These are phyloP conservation scores for Moesziomyces sp. DNA, from an alignment of 1,284 basidiomycete species.

Conservation along the genomic window DNA sequence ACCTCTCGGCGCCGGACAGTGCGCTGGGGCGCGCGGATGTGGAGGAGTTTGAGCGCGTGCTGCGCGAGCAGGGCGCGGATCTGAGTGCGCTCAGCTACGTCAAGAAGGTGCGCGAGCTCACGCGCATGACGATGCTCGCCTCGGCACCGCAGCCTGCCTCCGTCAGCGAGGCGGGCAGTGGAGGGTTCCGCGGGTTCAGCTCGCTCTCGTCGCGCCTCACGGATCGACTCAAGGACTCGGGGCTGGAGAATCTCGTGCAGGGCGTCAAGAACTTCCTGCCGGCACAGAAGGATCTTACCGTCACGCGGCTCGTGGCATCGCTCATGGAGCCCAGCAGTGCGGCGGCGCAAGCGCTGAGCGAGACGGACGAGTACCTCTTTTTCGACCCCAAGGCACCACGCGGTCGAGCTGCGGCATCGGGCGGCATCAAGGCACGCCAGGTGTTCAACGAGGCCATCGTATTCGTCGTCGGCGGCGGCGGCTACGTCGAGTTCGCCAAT, in stretches of 20 bases:
- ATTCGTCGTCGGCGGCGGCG: slow-evolving; percentile 95
- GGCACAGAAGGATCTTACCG: slow-evolving; percentile 89
- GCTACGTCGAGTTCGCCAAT: slow-evolving; percentile 97
- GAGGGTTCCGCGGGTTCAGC: slow-evolving; percentile 90
- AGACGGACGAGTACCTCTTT: slow-evolving; percentile 95
- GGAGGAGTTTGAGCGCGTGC: slow-evolving; percentile 76
- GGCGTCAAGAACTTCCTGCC: slow-evolving; percentile 99
- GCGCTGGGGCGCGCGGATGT: slow-evolving; percentile 86
- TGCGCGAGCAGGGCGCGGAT: slow-evolving; percentile 72
- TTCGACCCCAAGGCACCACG: slow-evolving; percentile 78
- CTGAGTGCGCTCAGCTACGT: slow-evolving; percentile 93
- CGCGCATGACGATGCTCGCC: slow-evolving; percentile 90
- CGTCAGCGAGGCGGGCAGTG: slow-evolving; percentile 70
- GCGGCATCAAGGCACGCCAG: slow-evolving; percentile 62
- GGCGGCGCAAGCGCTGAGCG: slow-evolving; percentile 74
- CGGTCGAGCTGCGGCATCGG: slow-evolving; percentile 23
- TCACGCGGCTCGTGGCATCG: slow-evolving; percentile 92
- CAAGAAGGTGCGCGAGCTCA: slow-evolving; percentile 88
- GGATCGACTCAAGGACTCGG: slow-evolving; percentile 91
- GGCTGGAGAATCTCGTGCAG: slow-evolving; percentile 90
- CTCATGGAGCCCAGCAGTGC: slow-evolving; percentile 95
- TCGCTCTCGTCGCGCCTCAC: slow-evolving; percentile 76
- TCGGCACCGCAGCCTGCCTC: slow-evolving; percentile 76
- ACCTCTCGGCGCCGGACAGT: slow-evolving; percentile 84
- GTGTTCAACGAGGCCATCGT: slow-evolving; percentile 88